Evolutionary conservation across 352 stramenopile genomes (phyloP).

Genomic region (Lagenidium giganteum): DNA sequence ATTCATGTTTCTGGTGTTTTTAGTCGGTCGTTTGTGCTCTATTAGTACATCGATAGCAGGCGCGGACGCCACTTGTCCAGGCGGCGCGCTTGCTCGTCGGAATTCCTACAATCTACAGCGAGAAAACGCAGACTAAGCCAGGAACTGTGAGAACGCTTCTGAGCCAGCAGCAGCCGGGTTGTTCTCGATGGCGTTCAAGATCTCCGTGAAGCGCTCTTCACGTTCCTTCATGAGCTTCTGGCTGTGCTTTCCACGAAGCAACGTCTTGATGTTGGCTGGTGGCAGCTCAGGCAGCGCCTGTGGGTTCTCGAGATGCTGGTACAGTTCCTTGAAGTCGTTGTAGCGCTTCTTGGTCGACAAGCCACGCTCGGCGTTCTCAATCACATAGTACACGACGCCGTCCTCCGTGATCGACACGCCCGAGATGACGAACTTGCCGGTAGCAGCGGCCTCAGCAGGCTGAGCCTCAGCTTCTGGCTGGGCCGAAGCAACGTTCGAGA

Average conservation of each 20-base stretch:
- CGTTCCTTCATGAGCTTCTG: slow-evolving; percentile 51
- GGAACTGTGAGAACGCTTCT: slow-evolving; percentile 55
- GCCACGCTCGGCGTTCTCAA: slow-evolving; percentile 34
- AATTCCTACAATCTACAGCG: no score
- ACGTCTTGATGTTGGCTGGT: slow-evolving; percentile 27
- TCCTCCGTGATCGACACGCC: slow-evolving; percentile 57
- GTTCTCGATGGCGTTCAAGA: slow-evolving; percentile 67
- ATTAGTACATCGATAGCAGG: no score
- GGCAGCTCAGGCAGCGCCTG: slow-evolving; percentile 47
- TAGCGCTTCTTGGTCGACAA: slow-evolving; percentile 61
- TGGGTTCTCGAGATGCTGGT: slow-evolving; percentile 27
- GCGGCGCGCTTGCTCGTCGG: no score
- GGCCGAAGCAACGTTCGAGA: not conserved
- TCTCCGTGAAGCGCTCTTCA: slow-evolving; percentile 45
- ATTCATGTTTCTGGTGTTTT: no score
- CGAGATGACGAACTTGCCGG: slow-evolving; percentile 23
- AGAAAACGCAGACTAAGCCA: slow-evolving; percentile 12
- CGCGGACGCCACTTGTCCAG: no score
- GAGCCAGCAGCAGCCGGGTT: slow-evolving; percentile 35
- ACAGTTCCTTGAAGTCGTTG: slow-evolving; percentile 78
- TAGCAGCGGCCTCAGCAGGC: not conserved
- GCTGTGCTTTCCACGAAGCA: slow-evolving; percentile 61
- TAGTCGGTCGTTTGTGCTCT: no score
- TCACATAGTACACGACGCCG: slow-evolving; percentile 65
- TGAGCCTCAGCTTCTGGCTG: slow-evolving; percentile 15